phyloP scores from a whole-genome alignment of 192 early-diverging fungal genomes.

The Coemansia sp. region DNA sequence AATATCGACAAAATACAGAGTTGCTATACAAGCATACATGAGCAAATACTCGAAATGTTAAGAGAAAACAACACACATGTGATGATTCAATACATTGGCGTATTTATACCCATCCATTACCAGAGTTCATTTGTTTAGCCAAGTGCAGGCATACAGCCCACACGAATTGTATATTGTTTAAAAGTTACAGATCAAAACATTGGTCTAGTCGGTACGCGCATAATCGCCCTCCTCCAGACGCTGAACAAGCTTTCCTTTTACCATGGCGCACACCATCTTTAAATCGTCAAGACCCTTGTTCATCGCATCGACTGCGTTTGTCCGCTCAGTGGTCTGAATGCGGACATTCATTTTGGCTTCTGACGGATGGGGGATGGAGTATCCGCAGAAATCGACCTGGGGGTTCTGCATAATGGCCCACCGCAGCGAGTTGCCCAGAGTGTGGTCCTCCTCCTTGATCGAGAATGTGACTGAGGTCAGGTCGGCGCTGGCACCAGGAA shows the following conservation, averaged over 20 bases:
- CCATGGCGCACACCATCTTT: conserved; percentile 64
- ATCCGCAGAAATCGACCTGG: conserved; percentile 88
- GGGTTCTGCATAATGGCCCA: conserved; percentile 95
- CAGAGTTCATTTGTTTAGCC: no score
- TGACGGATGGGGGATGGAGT: conserved; percentile 96
- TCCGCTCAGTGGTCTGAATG: conserved; percentile 81
- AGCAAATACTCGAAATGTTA: no score
- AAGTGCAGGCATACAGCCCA: no score
- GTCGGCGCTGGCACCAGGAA: conserved; percentile 64
- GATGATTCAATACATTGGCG: no score
- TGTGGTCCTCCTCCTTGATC: conserved; percentile 94
- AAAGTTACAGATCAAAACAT: neutral
- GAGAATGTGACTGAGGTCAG: conserved; percentile 80
- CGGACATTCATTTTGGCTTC: conserved; percentile 88
- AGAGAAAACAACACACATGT: no score
- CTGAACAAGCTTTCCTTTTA: conserved; percentile 61
- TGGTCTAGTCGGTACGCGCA: conserved; percentile 26
- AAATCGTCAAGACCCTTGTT: conserved; percentile 86
- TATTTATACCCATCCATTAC: no score
- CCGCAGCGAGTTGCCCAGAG: conserved; percentile 90
- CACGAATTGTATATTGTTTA: no score
- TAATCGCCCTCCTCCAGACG: conserved; percentile 61
- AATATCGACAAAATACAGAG: no score
- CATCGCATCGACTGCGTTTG: conserved; percentile 81
- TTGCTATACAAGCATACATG: no score